These are phyloP conservation scores for Teratosphaeria pseudoeucalypti DNA, from an alignment of 2,329 filamentous ascomycete genomes.

Conservation along the genomic window DNA sequence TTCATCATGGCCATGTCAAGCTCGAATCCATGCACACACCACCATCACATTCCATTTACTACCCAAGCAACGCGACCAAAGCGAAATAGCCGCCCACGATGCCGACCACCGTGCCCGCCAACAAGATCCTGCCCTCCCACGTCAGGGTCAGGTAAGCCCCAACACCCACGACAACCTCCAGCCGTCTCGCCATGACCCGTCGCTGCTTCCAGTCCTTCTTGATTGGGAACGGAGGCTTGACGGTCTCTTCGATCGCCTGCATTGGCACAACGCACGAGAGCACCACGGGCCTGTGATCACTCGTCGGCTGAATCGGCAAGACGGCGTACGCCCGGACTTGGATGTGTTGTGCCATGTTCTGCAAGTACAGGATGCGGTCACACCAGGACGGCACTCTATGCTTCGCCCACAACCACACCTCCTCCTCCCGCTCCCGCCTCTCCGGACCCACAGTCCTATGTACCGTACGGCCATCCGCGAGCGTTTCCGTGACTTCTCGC, in stretches of 20 bases:
- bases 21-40: neutral
- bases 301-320: slow-evolving; percentile 68
- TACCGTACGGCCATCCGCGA: slow-evolving; percentile 3
- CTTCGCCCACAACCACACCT: slow-evolving; percentile 50
- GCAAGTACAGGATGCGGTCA: slow-evolving; percentile 72
- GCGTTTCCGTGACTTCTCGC: slow-evolving; percentile 5
- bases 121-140: slow-evolving; percentile 34
- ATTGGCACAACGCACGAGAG: slow-evolving; percentile 56
- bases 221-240: slow-evolving; percentile 46
- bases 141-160: slow-evolving; percentile 44
- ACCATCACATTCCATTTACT: neutral
- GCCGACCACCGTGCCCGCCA: slow-evolving; percentile 22
- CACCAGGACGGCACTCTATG: slow-evolving; percentile 91
- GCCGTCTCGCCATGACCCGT: slow-evolving; percentile 43
- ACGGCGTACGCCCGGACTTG: slow-evolving; percentile 55
- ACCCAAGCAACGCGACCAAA: slow-evolving; percentile 11
- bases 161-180: slow-evolving; percentile 51
- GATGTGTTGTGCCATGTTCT: slow-evolving; percentile 34
- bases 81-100: slow-evolving; percentile 22
- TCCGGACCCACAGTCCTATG: neutral
- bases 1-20: too few species aligned
- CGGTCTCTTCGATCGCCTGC: slow-evolving; percentile 25
- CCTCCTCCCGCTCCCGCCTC: slow-evolving; percentile 8
- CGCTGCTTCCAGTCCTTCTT: slow-evolving; percentile 47
- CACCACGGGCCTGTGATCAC: slow-evolving; percentile 79